Conservation (phyloP, 1,284 basidiomycete genomes). For the Naganishia albida region DNA sequence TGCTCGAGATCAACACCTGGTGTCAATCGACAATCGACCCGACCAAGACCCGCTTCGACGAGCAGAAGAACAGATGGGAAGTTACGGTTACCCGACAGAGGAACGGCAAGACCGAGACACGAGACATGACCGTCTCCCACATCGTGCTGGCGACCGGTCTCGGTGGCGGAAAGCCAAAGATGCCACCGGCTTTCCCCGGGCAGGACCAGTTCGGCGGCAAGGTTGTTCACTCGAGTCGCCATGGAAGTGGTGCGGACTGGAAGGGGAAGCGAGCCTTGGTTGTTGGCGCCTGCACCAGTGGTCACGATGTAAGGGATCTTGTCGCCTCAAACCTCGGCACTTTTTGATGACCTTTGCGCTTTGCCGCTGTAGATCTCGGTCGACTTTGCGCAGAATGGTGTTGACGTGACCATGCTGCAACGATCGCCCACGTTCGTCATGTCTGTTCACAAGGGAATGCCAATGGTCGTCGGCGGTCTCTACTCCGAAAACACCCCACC, state of each 20-base stretch:
- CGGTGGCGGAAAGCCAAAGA: constrained; percentile 60
- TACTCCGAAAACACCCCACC: constrained; percentile 60
- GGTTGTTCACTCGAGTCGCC: constrained; percentile 61
- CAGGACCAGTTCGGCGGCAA: constrained; percentile 62
- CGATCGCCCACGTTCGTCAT: constrained; percentile 66
- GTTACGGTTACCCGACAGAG: constrained; percentile 57
- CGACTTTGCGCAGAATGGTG: constrained; percentile 58
- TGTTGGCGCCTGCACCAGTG: constrained; percentile 65
- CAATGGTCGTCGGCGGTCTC: constrained; percentile 53
- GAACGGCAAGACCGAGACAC: constrained; percentile 52
- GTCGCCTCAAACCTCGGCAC: no score
- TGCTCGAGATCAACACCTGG: constrained; percentile 68
- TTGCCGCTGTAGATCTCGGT: constrained; percentile 47
- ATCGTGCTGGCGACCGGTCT: constrained; percentile 64
- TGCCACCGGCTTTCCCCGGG: constrained; percentile 54
- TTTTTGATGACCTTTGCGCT: neutral
- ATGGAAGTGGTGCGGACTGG: constrained; percentile 59
- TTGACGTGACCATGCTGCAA: constrained; percentile 65
- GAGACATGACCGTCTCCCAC: constrained; percentile 58
- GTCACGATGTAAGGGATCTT: constrained; percentile 44
- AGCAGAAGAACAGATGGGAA: constrained; percentile 60
- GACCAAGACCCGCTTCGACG: constrained; percentile 56
- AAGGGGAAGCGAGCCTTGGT: constrained; percentile 64
- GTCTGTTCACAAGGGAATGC: constrained; percentile 58
- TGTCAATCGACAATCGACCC: constrained; percentile 59